Evolutionary conservation across 805 yeast species (phyloP).

Genomic region (Sugiyamaella americana): DNA sequence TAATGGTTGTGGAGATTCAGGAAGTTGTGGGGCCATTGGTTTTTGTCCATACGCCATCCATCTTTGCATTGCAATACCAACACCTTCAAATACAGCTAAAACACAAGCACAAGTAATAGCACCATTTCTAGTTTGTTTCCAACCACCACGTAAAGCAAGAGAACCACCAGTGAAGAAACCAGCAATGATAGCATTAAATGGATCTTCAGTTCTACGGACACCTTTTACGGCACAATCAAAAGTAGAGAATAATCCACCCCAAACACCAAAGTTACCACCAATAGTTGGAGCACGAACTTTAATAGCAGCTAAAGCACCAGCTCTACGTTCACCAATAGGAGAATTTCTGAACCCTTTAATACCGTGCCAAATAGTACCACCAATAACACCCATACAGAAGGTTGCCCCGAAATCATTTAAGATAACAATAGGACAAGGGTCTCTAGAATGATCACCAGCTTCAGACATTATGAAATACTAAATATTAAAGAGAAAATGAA

Average conservation of each 20-base stretch:
- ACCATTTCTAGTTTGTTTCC: conserved; percentile 92
- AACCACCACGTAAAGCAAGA: conserved; percentile 96
- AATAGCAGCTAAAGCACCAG: conserved; percentile 84
- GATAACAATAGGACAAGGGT: conserved; percentile 97
- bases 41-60: conserved; percentile 77
- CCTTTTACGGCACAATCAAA: conserved; percentile 95
- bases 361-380: conserved; percentile 99
- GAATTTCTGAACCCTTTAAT: conserved; percentile 98
- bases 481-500: no score
- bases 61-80: conserved; percentile 92
- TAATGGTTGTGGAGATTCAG: conserved; percentile 25
- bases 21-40: conserved; percentile 40
- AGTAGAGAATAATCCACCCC: conserved; percentile 98
- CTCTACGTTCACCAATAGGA: conserved; percentile 87
- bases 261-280: conserved; percentile 98
- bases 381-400: conserved; percentile 96
- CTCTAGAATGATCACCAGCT: conserved; percentile 90
- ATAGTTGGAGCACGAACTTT: conserved; percentile 97
- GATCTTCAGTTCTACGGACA: conserved; percentile 94
- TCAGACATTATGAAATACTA: background rate
- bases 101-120: conserved; percentile 97
- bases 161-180: conserved; percentile 99
- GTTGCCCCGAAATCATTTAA: conserved; percentile 98
- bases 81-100: conserved; percentile 96
- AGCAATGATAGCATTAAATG: conserved; percentile 96